Percentiles rank a stretch among this genome's conserved stretches.
These are phyloP conservation scores for Cyclotella choctawhatcheeana DNA, from an alignment of 108 stramenopile genomes.

Conservation along the genomic window DNA sequence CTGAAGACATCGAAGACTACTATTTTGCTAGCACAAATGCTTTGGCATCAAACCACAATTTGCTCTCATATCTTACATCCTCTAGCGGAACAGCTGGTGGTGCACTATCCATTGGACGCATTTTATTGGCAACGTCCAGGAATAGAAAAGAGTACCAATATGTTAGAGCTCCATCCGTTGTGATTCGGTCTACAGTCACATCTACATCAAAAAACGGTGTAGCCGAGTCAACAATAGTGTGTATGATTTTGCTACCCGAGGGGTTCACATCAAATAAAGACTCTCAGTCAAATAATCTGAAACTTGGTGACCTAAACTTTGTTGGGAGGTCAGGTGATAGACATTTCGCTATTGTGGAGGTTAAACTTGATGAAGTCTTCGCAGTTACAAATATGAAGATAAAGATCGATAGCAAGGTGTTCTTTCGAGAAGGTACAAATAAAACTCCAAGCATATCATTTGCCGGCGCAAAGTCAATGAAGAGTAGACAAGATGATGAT, in stretches of 20 bases:
- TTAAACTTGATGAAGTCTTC: constrained; percentile 70
- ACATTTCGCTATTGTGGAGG: constrained; percentile 57
- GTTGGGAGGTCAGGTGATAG: constrained; percentile 61
- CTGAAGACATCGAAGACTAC: constrained; percentile 82
- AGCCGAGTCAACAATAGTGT: constrained; percentile 32
- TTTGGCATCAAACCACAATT: constrained; percentile 49
- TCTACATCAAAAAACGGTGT: constrained; percentile 9
- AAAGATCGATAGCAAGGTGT: constrained; percentile 66
- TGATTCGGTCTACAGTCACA: constrained; percentile 50
- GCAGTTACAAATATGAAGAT: constrained; percentile 62
- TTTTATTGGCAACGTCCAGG: constrained; percentile 72
- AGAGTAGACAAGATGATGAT: constrained; percentile 51
- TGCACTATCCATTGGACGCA: constrained; percentile 61
- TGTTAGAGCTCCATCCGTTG: constrained; percentile 74
- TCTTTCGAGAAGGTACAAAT: constrained; percentile 56
- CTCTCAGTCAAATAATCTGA: constrained; percentile 22
- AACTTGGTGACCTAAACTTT: constrained; percentile 54
- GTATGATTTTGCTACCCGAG: constrained; percentile 74
- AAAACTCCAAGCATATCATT: constrained; percentile 43
- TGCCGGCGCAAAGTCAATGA: constrained; percentile 50
- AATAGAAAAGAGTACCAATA: constrained; percentile 59
- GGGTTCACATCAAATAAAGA: constrained; percentile 50
- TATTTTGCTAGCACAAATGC: constrained; percentile 55
- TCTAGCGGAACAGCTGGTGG: constrained; percentile 56
- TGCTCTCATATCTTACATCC: constrained; percentile 57